A percentile compares a stretch with the other conserved stretches of the same genome.
phyloP scores from a whole-genome alignment of 2,329 filamentous ascomycete species.

The Ascochyta fabae region DNA sequence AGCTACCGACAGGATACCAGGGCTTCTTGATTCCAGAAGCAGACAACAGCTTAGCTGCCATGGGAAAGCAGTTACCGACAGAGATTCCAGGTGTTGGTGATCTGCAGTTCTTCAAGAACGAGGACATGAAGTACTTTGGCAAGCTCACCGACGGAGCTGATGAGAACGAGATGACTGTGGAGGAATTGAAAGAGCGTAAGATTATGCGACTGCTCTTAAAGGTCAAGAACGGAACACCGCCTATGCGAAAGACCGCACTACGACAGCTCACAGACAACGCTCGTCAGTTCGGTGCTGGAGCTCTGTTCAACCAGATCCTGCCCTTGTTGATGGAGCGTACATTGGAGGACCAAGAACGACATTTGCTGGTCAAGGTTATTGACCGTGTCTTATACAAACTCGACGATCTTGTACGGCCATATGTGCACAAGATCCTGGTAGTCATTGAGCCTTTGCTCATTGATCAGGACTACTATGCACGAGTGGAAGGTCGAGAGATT shows the following conservation, averaged over 20 bases:
- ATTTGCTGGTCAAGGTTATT: slow-evolving; percentile 98
- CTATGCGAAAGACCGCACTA: slow-evolving; percentile 97
- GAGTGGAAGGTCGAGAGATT: slow-evolving; percentile 97
- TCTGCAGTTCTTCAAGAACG: slow-evolving; percentile 96
- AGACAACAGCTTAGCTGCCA: slow-evolving; percentile 74
- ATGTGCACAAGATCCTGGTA: slow-evolving; percentile 97
- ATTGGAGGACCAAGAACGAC: slow-evolving; percentile 95
- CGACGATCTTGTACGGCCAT: slow-evolving; percentile 93
- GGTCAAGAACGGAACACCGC: slow-evolving; percentile 98
- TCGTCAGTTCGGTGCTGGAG: slow-evolving; percentile 89
- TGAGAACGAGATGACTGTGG: slow-evolving; percentile 88
- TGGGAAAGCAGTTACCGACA: slow-evolving; percentile 89
- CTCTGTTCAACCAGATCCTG: slow-evolving; percentile 96
- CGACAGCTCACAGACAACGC: slow-evolving; percentile 98
- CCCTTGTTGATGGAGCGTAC: slow-evolving; percentile 98
- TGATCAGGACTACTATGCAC: slow-evolving; percentile 98
- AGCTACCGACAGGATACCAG: slow-evolving; percentile 68
- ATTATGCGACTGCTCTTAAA: slow-evolving; percentile 97
- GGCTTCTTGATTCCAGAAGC: slow-evolving; percentile 99
- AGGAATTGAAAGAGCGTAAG: slow-evolving; percentile 96
- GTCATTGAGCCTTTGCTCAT: slow-evolving; percentile 99
- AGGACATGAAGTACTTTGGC: slow-evolving; percentile 98
- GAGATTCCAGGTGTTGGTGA: slow-evolving; percentile 97
- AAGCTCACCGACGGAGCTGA: slow-evolving; percentile 95
- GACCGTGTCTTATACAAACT: slow-evolving; percentile 98